Evolutionary conservation across 768 basidiomycete genomes (phyloP), one percentile per base, ranked within the genome.

Genomic region (Boletales sp.): DNA sequence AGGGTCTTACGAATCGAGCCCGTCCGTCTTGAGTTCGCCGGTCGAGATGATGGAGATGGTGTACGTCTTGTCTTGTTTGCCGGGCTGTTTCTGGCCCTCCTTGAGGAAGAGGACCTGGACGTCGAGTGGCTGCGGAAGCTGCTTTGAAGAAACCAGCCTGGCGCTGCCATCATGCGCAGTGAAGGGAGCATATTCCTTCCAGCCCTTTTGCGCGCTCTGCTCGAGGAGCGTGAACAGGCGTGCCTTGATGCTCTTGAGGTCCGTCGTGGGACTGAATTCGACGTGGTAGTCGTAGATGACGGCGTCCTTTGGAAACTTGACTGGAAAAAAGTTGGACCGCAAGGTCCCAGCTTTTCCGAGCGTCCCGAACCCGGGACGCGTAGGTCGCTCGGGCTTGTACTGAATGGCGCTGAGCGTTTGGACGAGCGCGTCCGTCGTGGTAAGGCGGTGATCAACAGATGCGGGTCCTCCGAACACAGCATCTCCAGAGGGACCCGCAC

Each of bases 291-390:
- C 79, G 47, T 70, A 71, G 4, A 81, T 51, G 15, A 69, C 54
- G 0, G 64, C 68, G 8, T 2, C 14, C 45, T 70, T 71, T 0
- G 75, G 70, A 30, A 79, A 66, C 18, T 59, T 66, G 46, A 79
- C 58, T 0, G 79, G 53, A 55, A 81, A 80, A 59, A 79, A 79
- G 50, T 80, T 80, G 35, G 78, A 62, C 2, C 80, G 74, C 8
- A 81, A 59, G 19, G 67, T 72, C 47, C 75, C 69, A 19, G 58
- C 4, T 5, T 45, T 65, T 8, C 79, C 79, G 8, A 58, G 53
- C 1, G 65, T 72, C 9, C 79, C 79, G 43, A 69, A 79, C n/a
- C 67, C 70, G 8, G 78, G 78, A 5, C 79, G 74, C 15, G 65
- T 59, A 5, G 80, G 80, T 11, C 75, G 70, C 5, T 65, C 61